phyloP scores from a whole-genome alignment of 129 eudicot species.

The Ambrosia artemisiifolia region DNA sequence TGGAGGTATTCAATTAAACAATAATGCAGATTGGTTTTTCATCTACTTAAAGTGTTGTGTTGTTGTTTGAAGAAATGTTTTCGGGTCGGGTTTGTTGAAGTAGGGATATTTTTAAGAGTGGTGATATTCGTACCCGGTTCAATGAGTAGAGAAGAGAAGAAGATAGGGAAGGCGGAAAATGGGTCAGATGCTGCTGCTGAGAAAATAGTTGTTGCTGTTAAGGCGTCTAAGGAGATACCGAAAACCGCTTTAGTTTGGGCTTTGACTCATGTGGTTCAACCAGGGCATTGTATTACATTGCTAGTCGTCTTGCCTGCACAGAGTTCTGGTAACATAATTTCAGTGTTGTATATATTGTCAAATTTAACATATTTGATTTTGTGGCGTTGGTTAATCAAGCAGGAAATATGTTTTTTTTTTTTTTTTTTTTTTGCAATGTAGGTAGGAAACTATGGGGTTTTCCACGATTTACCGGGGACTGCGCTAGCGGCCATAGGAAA shows the following conservation, averaged over 20 bases:
- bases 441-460: slow-evolving; percentile 86
- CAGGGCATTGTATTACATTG: slow-evolving; percentile 90
- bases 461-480: slow-evolving; percentile 93
- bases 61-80: slow-evolving; percentile 18
- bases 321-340: slow-evolving; percentile 52
- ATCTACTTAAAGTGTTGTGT: neutral
- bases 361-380: neutral
- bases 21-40: slow-evolving; percentile 21
- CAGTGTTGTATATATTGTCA: neutral
- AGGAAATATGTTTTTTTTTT: neutral
- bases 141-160: slow-evolving; percentile 56
- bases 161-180: slow-evolving; percentile 57
- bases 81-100: slow-evolving; percentile 13
- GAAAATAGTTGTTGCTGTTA: slow-evolving; percentile 92
- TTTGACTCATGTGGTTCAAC: slow-evolving; percentile 96
- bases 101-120: slow-evolving; percentile 11
- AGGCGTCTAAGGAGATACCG: slow-evolving; percentile 88
- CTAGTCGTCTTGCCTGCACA: slow-evolving; percentile 82
- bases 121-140: slow-evolving; percentile 1
- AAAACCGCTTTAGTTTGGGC: slow-evolving; percentile 94
- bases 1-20: slow-evolving; percentile 30
- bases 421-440: slow-evolving; percentile 22
- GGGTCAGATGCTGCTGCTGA: slow-evolving; percentile 49
- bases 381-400: neutral
- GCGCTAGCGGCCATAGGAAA: slow-evolving; percentile 84